Evolutionary conservation across 129 eudicot genomes (phyloP).

Genomic region (Flaveria linearis): DNA sequence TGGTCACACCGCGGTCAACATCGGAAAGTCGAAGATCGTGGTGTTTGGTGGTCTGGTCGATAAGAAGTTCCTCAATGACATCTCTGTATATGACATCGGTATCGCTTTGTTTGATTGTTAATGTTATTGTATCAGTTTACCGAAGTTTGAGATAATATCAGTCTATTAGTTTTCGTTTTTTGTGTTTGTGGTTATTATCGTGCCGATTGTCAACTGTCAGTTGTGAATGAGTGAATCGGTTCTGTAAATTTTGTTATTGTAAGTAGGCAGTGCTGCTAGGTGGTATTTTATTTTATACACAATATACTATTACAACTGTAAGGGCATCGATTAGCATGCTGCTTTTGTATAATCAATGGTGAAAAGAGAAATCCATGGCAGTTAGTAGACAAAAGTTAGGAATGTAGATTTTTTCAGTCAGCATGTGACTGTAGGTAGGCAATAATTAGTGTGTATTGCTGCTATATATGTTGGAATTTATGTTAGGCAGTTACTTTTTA

Average conservation of each 20-base stretch:
- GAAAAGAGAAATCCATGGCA: neutral
- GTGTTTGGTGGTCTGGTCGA: slow-evolving; percentile 87
- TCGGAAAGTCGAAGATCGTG: slow-evolving; percentile 83
- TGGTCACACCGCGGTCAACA: slow-evolving; percentile 92
- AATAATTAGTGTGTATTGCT: too few relatives aligned
- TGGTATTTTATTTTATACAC: neutral
- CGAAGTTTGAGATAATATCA: neutral
- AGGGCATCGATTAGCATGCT: neutral
- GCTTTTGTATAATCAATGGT: neutral
- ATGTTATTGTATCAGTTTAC: slow-evolving; percentile 13
- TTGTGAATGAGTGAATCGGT: too few relatives aligned
- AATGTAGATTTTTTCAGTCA: neutral
- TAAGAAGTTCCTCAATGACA: slow-evolving; percentile 76
- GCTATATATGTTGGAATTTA: too few relatives aligned
- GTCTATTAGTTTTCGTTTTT: neutral
- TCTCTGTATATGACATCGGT: slow-evolving; percentile 87
- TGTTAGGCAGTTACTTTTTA: too few relatives aligned
- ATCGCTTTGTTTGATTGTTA: slow-evolving; percentile 4
- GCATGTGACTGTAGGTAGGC: too few relatives aligned
- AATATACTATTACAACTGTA: neutral
- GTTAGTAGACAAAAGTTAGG: neutral
- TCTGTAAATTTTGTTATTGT: neutral
- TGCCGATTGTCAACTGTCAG: too few relatives aligned
- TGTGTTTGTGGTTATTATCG: neutral
- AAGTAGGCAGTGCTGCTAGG: neutral